A percentile compares a stretch with the other conserved stretches of the same genome.
phyloP scores from a whole-genome alignment of 2,329 filamentous ascomycete species.

The Diaporthe humulicola region DNA sequence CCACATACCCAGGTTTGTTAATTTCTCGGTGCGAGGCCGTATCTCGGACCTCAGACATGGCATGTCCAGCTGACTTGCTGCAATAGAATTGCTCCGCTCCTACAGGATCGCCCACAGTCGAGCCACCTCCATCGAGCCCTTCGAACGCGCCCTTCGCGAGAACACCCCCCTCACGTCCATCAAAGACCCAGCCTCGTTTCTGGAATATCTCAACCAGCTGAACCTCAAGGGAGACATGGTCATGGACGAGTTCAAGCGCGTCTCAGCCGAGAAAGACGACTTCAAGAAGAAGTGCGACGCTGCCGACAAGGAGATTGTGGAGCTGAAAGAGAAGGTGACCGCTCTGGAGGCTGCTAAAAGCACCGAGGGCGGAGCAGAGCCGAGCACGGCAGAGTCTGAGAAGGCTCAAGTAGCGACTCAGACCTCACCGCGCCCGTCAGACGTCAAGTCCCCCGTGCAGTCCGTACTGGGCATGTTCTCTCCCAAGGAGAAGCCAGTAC shows the following conservation, averaged over 20 bases:
- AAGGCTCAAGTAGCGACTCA: slow-evolving; percentile 44
- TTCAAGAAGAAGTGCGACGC: slow-evolving; percentile 83
- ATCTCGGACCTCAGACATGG: slow-evolving; percentile 30
- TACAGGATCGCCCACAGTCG: slow-evolving; percentile 93
- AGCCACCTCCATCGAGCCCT: slow-evolving; percentile 89
- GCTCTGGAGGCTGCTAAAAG: slow-evolving; percentile 54
- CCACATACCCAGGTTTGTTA: slow-evolving; percentile 82
- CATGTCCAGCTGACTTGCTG: slow-evolving; percentile 18
- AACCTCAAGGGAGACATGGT: slow-evolving; percentile 92
- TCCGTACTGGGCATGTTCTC: slow-evolving; percentile 65
- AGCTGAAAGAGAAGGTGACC: slow-evolving; percentile 67
- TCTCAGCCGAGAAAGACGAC: slow-evolving; percentile 84
- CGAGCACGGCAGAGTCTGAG: slow-evolving; percentile 40
- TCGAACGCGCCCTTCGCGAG: slow-evolving; percentile 91
- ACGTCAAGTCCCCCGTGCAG: slow-evolving; percentile 60
- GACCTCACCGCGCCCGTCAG: slow-evolving; percentile 45
- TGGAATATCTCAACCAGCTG: slow-evolving; percentile 91
- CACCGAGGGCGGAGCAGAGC: slow-evolving; percentile 36
- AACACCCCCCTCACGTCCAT: slow-evolving; percentile 94
- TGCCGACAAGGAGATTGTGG: slow-evolving; percentile 50
- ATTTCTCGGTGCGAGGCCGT: neutral
- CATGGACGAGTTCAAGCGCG: slow-evolving; percentile 90
- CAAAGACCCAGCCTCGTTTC: slow-evolving; percentile 83
- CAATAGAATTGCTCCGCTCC: slow-evolving; percentile 84
- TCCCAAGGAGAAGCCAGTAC: slow-evolving; percentile 56